Base-by-base conservation (phyloP, 2,329 filamentous ascomycete genomes). In the Lasiodiplodia gonubiensis region DNA sequence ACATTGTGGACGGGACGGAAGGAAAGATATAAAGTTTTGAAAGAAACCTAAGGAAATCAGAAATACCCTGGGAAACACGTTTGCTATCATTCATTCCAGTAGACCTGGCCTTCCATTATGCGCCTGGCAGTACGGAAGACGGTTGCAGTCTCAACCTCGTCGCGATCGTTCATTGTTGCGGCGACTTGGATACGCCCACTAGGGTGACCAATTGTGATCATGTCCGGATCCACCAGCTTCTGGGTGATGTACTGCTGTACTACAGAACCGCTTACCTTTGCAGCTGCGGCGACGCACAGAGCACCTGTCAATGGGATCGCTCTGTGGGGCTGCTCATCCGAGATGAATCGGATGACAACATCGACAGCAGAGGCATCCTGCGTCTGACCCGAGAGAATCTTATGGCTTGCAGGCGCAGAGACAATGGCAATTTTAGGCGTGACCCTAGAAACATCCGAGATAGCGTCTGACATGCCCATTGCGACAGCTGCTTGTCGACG, bases 381-480 rank as follows among this genome's bases (percentile, higher is more conserved):
- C 74, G 12, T 73, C 71, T 6, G 82, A 3, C 61, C 51, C 10
- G 59, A 63, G n/a, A 63, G 59, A 30, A 63, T 51, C 27, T 35
- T 63, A 46, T 63, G 59, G 42, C 5, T 51, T n/a, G 42, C 42
- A 10, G 59, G 39, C 30, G 59, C 23, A 23, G 59, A 63, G 61
- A 89, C 81, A 18, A 90, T 78, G 16, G 84, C 85, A 46, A 91
- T 87, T 74, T 91, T 90, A 0, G 89, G 89, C 1, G 91, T 85
- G 2, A 86, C 87, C 0, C 85, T 82, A 0, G 84, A 82, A 7
- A 84, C 84, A 1, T 77, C 78, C 0, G 78, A 77, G 14, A 79
- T 76, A 0, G 80, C 76, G 4, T 75, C 71, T 8, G 83, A 82
- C 55, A 92, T 79, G 0, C 88, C 88, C 89, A 92, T 92, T 27